phyloP scores from a whole-genome alignment of 257 asterid species.

The Solanum pennellii region DNA sequence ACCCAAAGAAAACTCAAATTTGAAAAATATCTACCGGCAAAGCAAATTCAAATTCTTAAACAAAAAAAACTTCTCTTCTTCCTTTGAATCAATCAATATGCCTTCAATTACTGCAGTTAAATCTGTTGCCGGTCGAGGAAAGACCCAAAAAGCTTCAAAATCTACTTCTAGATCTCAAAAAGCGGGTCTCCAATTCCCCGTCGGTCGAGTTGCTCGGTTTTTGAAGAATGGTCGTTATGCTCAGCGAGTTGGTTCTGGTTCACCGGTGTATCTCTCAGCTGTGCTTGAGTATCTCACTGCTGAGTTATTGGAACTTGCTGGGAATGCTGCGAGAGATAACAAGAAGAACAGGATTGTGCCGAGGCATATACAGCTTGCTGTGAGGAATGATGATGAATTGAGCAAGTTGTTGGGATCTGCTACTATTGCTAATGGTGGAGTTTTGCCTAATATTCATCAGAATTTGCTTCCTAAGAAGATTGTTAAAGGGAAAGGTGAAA shows the following conservation, averaged over 20 bases:
- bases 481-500: constrained; percentile 20
- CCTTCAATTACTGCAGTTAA: constrained; percentile 9
- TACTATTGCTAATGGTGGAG: constrained; percentile 63
- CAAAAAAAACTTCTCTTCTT: neutral
- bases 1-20: neutral
- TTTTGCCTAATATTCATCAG: constrained; percentile 52
- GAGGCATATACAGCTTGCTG: constrained; percentile 61
- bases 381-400: constrained; percentile 60
- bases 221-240: constrained; percentile 55
- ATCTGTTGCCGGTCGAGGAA: constrained; percentile 35
- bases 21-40: neutral
- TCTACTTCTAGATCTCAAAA: constrained; percentile 35
- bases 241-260: constrained; percentile 60
- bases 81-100: constrained; percentile 5
- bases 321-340: constrained; percentile 60
- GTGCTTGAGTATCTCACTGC: constrained; percentile 63
- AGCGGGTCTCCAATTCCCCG: constrained; percentile 65
- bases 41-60: neutral
- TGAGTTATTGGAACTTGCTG: constrained; percentile 67
- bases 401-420: constrained; percentile 43
- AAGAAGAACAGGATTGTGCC: constrained; percentile 59
- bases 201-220: constrained; percentile 55
- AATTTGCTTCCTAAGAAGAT: constrained; percentile 37
- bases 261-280: constrained; percentile 62
- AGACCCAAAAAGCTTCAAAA: constrained; percentile 10